Conservation (phyloP, 2,329 filamentous ascomycete species). For the Pyricularia pennisetigena region DNA sequence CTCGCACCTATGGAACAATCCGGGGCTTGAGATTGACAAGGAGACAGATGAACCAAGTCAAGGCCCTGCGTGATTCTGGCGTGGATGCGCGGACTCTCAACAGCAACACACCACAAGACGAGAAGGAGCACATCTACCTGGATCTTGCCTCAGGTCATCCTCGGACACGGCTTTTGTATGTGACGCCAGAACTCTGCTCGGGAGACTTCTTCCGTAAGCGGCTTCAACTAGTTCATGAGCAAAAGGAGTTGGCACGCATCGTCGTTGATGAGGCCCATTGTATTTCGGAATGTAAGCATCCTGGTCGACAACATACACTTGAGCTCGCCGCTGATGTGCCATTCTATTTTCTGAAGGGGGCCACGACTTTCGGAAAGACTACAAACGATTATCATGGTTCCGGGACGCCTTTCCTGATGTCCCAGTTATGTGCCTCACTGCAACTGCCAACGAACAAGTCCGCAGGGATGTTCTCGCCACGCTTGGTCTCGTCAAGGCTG, state of each 20-base stretch:
- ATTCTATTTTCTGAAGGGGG: slow-evolving; percentile 49
- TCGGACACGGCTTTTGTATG: slow-evolving; percentile 73
- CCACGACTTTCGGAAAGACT: slow-evolving; percentile 91
- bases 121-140: slow-evolving; percentile 60
- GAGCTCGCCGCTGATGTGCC: not conserved
- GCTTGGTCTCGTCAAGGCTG: slow-evolving; percentile 42
- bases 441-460: slow-evolving; percentile 76
- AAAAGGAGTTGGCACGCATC: slow-evolving; percentile 77
- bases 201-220: slow-evolving; percentile 67
- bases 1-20: not conserved
- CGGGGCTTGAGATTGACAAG: not conserved
- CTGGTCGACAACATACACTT: not conserved
- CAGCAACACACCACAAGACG: slow-evolving; percentile 59
- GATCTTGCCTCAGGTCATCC: slow-evolving; percentile 88
- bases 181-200: slow-evolving; percentile 84
- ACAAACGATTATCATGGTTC: slow-evolving; percentile 82
- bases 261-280: slow-evolving; percentile 94
- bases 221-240: slow-evolving; percentile 62
- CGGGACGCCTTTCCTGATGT: slow-evolving; percentile 71
- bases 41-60: slow-evolving; percentile 73
- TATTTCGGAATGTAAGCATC: slow-evolving; percentile 70
- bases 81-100: slow-evolving; percentile 82
- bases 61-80: slow-evolving; percentile 61
- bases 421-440: slow-evolving; percentile 86
- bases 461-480: slow-evolving; percentile 73